Conservation (phyloP, 305 asterid species). For the Fraxinus sp. region DNA sequence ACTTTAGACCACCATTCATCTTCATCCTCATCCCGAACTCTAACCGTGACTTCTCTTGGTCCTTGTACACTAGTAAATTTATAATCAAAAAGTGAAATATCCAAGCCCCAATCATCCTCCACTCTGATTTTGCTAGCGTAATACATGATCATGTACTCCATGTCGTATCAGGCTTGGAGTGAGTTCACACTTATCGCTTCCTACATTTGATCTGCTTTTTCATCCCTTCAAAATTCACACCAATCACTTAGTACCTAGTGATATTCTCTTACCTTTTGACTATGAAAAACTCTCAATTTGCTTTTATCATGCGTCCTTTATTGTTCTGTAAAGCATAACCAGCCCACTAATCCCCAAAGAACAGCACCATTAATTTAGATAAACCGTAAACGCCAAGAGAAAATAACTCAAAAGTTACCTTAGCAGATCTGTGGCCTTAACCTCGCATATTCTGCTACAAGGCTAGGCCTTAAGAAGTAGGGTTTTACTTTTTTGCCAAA, state of each 20-base stretch:
- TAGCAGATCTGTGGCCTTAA: background rate
- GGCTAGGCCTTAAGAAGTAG: background rate
- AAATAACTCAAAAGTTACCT: background rate
- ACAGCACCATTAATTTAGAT: background rate
- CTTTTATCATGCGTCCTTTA: background rate
- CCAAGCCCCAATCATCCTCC: background rate
- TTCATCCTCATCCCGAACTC: background rate
- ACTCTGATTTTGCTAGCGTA: background rate
- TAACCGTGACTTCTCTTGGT: background rate
- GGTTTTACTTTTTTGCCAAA: background rate
- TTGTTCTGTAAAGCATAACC: conserved; percentile 12
- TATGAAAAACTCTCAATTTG: background rate
- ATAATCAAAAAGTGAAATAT: background rate
- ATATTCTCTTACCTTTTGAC: background rate
- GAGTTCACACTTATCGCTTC: background rate
- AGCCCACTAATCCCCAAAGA: background rate
- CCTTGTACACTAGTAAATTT: background rate
- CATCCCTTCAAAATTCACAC: background rate
- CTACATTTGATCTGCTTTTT: background rate
- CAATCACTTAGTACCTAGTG: background rate
- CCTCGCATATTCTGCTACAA: background rate
- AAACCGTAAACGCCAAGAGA: background rate
- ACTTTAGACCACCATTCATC: background rate
- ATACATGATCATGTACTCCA: background rate
- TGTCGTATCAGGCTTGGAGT: background rate